Evolutionary conservation across 768 basidiomycete species (phyloP), one percentile per base, ranked within the genome.

Genomic region (Hemileccinum impolitum): DNA sequence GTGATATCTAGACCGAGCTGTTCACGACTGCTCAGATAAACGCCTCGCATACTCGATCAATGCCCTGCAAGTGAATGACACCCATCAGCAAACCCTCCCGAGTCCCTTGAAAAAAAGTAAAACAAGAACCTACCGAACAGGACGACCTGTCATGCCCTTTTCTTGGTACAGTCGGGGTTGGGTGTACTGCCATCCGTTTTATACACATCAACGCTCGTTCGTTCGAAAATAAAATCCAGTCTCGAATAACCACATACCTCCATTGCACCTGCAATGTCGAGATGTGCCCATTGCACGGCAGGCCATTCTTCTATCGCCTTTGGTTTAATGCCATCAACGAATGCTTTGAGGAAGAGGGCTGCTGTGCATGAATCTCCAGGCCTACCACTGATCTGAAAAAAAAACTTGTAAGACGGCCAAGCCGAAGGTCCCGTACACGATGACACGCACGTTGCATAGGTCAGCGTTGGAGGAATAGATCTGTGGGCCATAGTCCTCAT

Each of bases 321-420:
- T 2, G 75, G 71, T 60, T 89, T 85, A 48, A 84, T 80, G 4
- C 87, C 89, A 21, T 86, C 77, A 2, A 87, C 87, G 56, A 91
- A 91, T 3, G 82, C 75, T 70, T 90, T 89, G 48, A 94, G 73
- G 82, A 94, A 94, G 17, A 92, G 71, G 3, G 91, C 90, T 2
- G 91, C 92, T 1, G 91, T 94, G 69, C 79, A 82, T 46, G 80
- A 73, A 31, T 90, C 91, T 9, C 71, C 91, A 36, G 78, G 72
- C 19, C 69, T 75, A n/a, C 90, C 90, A 40, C 91, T 88, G 21
- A 75, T 80, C 84, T 90, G 56, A 6, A 42, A 36, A 21, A 47
- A 43, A 38, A 31, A 3, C 1, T 38, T 28, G 44, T 59, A n/a
- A 51, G n/a, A 43, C 14, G 19, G 19, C 54, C 23, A 45, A 31